Base-by-base conservation (phyloP, 2,329 filamentous ascomycete species). In the Ophiostoma piceae region DNA sequence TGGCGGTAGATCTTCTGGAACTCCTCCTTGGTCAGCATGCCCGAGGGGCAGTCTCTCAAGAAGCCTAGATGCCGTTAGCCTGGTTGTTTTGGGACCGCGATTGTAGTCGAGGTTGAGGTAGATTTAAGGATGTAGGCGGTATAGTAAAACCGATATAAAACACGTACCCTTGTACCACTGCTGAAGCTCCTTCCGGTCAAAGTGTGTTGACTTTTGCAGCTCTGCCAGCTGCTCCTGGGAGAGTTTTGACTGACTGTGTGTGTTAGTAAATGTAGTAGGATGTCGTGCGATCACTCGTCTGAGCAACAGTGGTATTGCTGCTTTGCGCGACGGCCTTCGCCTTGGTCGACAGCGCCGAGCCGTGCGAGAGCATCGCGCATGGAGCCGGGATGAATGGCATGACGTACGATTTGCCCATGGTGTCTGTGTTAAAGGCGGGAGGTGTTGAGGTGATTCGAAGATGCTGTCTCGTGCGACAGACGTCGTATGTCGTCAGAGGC, bases 1-100 rank as follows among this genome's bases (percentile, higher is more conserved):
- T 98, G 95, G 76, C 95, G 92, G 82, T 99, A 99, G 77, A 99
- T 99, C 83, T 98, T 98, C 81, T 98, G 95, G 80, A 99, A 99
- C 81, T 99, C 95, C 78, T 96, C 91, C 82, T 98, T 99, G 77
- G 92, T 95, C 79, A 99, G 90, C 84, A 93, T 96, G 79, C 95
- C 95, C 60, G 92, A 94, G 4, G 95, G 95, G 81, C 95, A 99
- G 81, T 99, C 95, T 84, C 98, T 98, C 72, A 98, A 86, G 83
- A 99, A 98, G 74, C 94, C 94, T 97, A 76, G 12, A 32, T 16
- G 62, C 16, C 68, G 37, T 14, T 54, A 29, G 19, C 2, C 9
- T 26, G 51, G 43, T 29, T 39, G 35, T 16, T 11, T 29, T 29
- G 67, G 3, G 37, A 12, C 26, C 1, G 14, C 16, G 22, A 47